These are phyloP conservation scores for Lotus japonicus DNA, from an alignment of 306 rosid species.

Conservation along the genomic window DNA sequence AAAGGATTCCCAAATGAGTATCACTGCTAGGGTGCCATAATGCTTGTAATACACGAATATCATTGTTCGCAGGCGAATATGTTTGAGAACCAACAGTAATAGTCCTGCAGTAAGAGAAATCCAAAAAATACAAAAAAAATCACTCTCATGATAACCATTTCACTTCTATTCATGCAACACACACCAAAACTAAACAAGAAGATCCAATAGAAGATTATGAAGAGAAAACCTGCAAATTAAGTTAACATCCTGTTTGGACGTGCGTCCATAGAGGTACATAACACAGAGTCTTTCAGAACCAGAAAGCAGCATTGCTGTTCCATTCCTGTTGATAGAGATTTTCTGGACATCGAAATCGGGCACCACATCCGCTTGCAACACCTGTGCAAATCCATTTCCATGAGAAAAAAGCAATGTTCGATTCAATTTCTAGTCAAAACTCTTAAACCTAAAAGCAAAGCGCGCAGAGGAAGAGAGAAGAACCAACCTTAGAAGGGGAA, in stretches of 20 bases:
- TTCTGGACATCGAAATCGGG: constrained; percentile 46
- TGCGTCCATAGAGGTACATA: constrained; percentile 75
- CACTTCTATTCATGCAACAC: background rate
- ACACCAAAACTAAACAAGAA: background rate
- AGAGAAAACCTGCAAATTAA: constrained; percentile 89
- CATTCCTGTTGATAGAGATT: constrained; percentile 71
- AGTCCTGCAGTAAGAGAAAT: constrained; percentile 50
- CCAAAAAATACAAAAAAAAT: background rate
- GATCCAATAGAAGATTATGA: background rate
- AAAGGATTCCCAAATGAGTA: constrained; percentile 82
- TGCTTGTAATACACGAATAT: constrained; percentile 58
- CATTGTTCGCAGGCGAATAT: constrained; percentile 39
- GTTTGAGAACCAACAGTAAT: constrained; percentile 55
- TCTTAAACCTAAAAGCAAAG: background rate
- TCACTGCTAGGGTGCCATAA: constrained; percentile 86
- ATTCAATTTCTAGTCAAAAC: background rate
- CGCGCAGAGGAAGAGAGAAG: background rate
- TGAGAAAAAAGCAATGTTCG: background rate
- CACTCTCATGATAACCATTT: background rate
- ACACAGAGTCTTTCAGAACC: constrained; percentile 58
- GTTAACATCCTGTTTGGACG: constrained; percentile 47
- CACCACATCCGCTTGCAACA: constrained; percentile 57
- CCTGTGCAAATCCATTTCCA: constrained; percentile 36
- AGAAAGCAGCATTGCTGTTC: constrained; percentile 61
- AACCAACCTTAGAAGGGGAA: constrained; percentile 77